Base-by-base conservation (phyloP, 345 rosid genomes). In the Brassica carinata region DNA sequence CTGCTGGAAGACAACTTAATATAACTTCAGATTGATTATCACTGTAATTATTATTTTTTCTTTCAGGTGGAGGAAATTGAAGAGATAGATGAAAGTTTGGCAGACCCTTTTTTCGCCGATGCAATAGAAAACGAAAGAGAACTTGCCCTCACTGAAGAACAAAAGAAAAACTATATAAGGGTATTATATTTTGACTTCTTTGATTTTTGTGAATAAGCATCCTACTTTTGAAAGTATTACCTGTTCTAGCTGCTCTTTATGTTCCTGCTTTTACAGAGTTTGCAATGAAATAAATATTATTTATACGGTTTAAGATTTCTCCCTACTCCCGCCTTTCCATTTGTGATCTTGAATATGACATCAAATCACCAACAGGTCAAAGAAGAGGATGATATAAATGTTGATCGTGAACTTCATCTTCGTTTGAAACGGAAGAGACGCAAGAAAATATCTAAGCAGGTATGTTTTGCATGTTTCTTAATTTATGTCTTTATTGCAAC, bases 61-160 rank as follows among this genome's bases (percentile, higher is more conserved):
- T 72, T 65, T 58, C 88, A 96, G 99, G 97, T 96, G 69, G 99
- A 96, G 85, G 99, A 96, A 89, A 94, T 96, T 86, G 95, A 89
- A 51, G 99, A 96, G 76, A 86, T 96, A 76, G 96, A 94, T 76
- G 88, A 76, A 67, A 79, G 81, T 85, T 82, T 85, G 11, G 79
- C 81, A 79, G 94, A 96, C 79, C 97, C 94, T 9, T 89, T 89
- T 73, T 59, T 94, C 38, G 96, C 94, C 14, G 97, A 87, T 87
- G 99, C 98, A 68, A 70, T 96, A 74, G 92, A 85, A 76, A 91
- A 92, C 73, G 98, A 96, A 85, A 86, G 81, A 83, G 97, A 92
- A 68, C 81, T 87, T 70, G 73, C 85, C 83, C 94, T 92, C 79
- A 86, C 98, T 40, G 98, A 91, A 83, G 97, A 90, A 70, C 97